Evolutionary conservation across 106 monocot species (phyloP).

Genomic region (Posidonia australis): DNA sequence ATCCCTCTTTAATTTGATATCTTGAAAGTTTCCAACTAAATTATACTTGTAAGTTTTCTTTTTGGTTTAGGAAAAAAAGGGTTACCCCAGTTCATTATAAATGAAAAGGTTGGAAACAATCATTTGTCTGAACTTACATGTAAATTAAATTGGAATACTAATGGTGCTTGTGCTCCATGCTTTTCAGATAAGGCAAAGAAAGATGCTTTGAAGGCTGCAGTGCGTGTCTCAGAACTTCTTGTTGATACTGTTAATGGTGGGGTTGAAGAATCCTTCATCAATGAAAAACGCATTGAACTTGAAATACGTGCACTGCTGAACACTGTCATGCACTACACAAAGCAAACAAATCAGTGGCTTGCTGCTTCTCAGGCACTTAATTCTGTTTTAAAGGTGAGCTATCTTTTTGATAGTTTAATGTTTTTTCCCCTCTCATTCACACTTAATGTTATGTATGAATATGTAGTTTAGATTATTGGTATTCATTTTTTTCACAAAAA

Average conservation of each 20-base stretch:
- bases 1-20: too few relatives aligned
- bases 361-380: conserved; percentile 56
- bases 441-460: background rate
- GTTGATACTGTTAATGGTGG: conserved; percentile 65
- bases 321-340: conserved; percentile 42
- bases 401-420: background rate
- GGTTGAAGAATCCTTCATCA: conserved; percentile 62
- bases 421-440: too few relatives aligned
- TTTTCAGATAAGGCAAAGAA: conserved; percentile 69
- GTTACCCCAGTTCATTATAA: too few relatives aligned
- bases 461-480: background rate
- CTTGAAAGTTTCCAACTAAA: too few relatives aligned
- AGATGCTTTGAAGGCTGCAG: conserved; percentile 46
- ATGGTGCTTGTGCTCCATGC: background rate
- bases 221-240: conserved; percentile 59
- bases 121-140: background rate
- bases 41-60: too few relatives aligned
- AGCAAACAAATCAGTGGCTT: conserved; percentile 79
- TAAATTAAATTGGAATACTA: background rate
- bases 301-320: conserved; percentile 56
- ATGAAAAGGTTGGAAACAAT: too few relatives aligned
- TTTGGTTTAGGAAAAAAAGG: too few relatives aligned
- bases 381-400: conserved; percentile 59
- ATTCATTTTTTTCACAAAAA: background rate
- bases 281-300: conserved; percentile 66